Evolutionary conservation across 2,329 filamentous ascomycete species (phyloP).

Genomic region (Canariomyces notabilis): DNA sequence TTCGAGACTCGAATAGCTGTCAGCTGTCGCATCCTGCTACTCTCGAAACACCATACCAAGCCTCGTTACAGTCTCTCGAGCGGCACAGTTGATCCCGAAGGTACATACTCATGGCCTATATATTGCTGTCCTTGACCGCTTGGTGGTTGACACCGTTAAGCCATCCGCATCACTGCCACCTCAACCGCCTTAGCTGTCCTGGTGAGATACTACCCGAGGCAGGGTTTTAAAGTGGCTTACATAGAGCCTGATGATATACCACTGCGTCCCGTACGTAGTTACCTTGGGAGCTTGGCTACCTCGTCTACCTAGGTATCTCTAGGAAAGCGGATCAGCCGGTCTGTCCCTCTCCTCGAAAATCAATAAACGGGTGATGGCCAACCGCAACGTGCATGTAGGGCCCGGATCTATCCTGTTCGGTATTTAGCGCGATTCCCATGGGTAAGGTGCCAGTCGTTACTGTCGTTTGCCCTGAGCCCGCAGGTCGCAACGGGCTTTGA

Average conservation of each 20-base stretch:
- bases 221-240: too few relatives aligned
- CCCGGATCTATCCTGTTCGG: not conserved
- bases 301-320: too few relatives aligned
- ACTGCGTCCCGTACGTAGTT: too few relatives aligned
- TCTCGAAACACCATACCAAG: not conserved
- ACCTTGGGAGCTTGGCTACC: too few relatives aligned
- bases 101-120: not conserved
- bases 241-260: too few relatives aligned
- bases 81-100: slow-evolving; percentile 1
- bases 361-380: not conserved
- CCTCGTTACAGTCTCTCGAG: not conserved
- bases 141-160: too few relatives aligned
- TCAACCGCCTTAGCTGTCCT: too few relatives aligned
- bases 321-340: not conserved
- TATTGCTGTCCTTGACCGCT: not conserved
- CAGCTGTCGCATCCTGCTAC: not conserved
- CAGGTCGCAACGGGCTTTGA: not conserved
- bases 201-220: too few relatives aligned
- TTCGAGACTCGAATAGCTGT: not conserved
- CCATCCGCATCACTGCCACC: too few relatives aligned
- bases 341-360: not conserved
- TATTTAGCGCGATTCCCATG: not conserved
- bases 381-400: not conserved
- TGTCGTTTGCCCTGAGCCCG: too few relatives aligned
- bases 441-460: not conserved